Base-by-base conservation (phyloP, 2,329 filamentous ascomycete genomes). In the Pseudofabraea citricarpa region DNA sequence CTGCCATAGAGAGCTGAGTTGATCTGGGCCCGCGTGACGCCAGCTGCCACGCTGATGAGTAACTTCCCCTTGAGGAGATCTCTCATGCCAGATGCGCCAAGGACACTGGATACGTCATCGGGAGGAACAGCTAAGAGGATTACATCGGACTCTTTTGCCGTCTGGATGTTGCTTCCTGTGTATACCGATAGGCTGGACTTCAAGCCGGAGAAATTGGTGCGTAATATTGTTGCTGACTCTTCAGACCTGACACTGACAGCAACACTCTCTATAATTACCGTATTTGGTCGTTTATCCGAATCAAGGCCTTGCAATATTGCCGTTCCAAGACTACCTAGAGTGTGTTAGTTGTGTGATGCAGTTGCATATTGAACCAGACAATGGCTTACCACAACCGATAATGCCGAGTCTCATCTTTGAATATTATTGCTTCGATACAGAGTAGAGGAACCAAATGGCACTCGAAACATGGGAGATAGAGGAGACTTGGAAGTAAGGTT, bases 11-110 rank as follows among this genome's bases (percentile, higher is more conserved):
- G 19, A 18, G 19, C n/a, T 35, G 27, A 15, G 15, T 10, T 18
- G n/a, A 74, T 52, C 37, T 62, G 61, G 15, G 60, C 52, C 24
- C 64, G 60, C 1, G 69, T 66, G 69, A 68, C 75, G 1, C 74
- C 73, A 1, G 73, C 74, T 1, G 66, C 68, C 1, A 77, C 66
- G 49, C 72, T 77, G 55, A 76, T 71, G 9, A 76, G 45, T 1
- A 76, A 61, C 49, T 76, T 77, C 4, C 59, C 55, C 0, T 56
- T 50, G 1, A 76, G 41, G 0, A 67, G 69, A 5, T 68, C 60
- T 0, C 49, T 39, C 2, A 75, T 50, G 0, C 64, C 66, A 0
- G 63, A 54, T 31, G 67, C 54, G 0, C 51, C 56, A 5, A 77
- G 52, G 0, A 69, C 63, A 0, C 49, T 29, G 9, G 61, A 52